These are phyloP conservation scores for Boletus fagicola DNA, from an alignment of 768 basidiomycete genomes.

Conservation along the genomic window DNA sequence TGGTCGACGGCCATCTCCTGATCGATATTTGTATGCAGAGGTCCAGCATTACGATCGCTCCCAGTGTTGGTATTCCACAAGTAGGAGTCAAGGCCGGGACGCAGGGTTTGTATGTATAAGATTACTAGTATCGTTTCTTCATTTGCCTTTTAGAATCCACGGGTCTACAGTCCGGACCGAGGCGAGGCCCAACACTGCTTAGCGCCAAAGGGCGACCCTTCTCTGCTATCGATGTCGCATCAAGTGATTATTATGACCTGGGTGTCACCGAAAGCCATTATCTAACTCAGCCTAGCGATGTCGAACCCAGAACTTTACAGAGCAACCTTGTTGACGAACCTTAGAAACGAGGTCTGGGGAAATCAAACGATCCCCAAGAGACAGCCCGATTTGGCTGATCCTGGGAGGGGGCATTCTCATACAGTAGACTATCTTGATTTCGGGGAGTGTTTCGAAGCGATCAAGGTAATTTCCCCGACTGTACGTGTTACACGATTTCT, in stretches of 20 bases:
- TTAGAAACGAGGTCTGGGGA: conserved; percentile 3
- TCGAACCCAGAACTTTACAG: not conserved
- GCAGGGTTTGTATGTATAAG: not conserved
- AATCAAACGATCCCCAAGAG: conserved; percentile 1
- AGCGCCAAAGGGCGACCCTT: not conserved
- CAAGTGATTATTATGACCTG: too few relatives aligned
- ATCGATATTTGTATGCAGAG: too few relatives aligned
- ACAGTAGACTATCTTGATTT: conserved; percentile 4
- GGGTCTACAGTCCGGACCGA: not conserved
- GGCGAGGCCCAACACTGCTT: not conserved
- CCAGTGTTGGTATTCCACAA: not conserved
- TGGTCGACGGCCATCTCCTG: too few relatives aligned
- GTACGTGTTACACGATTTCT: not conserved
- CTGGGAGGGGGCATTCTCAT: not conserved
- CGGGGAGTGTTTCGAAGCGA: not conserved
- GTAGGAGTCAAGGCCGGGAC: not conserved
- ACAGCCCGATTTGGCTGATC: not conserved
- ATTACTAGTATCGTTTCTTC: too few relatives aligned
- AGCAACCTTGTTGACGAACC: not conserved
- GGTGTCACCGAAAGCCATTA: not conserved
- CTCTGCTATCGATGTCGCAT: not conserved
- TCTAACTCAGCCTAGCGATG: not conserved
- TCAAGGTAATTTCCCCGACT: not conserved
- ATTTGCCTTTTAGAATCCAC: not conserved
- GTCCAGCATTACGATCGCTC: too few relatives aligned